Evolutionary conservation across 805 yeast species (phyloP), one percentile per base, ranked within the genome.

Genomic region (Saccharomycopsis guyanensis): DNA sequence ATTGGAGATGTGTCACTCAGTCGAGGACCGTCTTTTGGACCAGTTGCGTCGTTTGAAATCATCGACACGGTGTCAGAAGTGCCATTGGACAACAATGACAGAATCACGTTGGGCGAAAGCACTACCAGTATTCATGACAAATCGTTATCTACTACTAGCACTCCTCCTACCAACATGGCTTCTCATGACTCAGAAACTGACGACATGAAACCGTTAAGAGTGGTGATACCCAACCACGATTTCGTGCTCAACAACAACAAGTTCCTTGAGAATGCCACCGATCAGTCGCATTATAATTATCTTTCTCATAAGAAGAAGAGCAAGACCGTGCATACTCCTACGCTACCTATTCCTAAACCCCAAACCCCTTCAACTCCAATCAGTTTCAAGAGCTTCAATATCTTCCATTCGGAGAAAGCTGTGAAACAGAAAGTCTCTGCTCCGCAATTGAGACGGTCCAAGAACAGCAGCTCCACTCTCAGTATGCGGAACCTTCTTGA

Each of bases 201-300:
- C 13, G 40, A 13, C 8, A 5, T 15, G 8, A 37, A 19, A 22
- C 23, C 27, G 40, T 37, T 37, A 12, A 16, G 40, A 18, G 23
- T 37, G 18, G 27, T 32, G 29, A 5, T 44, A 8, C 40, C 38
- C 1, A 48, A 45, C 31, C 33, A 37, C 4, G 50, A 47, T 13
- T 49, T 49, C 31, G 13, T 49, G 22, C 36, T 49, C 27, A 45
- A 49, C 32, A 49, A 49, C 33, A 49, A 49, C 27, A 45, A 38
- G 34, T 49, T 49, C 37, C 31, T 49, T 13, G 52, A 49, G 29
- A 39, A 29, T 24, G 52, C 52, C 15, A 45, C 50, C 10, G 50
- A 49, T 16, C 49, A 49, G 24, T 39, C 45, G n/a, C 22, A 42
- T 13, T n/a, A 29, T 6, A 43, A 32, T 19, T 43, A 8, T 15